These are phyloP conservation scores for Cutaneotrichosporon cutaneum DNA, from an alignment of 1,284 basidiomycete species.

Conservation along the genomic window DNA sequence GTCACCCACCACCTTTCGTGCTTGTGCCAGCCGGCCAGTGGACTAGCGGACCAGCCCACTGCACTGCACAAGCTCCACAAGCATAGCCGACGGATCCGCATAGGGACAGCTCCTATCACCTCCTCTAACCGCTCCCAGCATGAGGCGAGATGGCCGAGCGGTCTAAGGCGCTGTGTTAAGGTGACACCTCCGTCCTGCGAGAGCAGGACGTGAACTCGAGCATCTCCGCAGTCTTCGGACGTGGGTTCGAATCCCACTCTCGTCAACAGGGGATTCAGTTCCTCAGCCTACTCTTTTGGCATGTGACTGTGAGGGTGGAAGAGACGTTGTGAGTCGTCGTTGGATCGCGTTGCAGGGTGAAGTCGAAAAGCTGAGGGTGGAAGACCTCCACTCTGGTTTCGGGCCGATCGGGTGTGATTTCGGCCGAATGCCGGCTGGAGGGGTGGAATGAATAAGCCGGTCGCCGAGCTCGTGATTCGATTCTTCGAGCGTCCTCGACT, in stretches of 20 bases:
- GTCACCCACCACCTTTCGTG: too few species aligned
- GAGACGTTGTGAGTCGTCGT: too few species aligned
- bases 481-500: too few species aligned
- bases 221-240: slow-evolving; percentile 40
- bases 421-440: background rate
- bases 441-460: background rate
- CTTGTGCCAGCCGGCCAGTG: too few species aligned
- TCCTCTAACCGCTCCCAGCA: too few species aligned
- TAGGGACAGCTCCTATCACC: background rate
- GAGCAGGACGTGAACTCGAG: too few species aligned
- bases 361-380: background rate
- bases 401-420: background rate
- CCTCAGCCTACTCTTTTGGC: slow-evolving; percentile 7
- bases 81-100: background rate
- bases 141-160: slow-evolving; percentile 26
- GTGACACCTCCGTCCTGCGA: background rate
- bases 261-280: slow-evolving; percentile 18
- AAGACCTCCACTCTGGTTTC: background rate
- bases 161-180: slow-evolving; percentile 32
- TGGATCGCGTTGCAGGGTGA: too few species aligned
- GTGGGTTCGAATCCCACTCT: slow-evolving; percentile 51
- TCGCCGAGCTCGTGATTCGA: background rate
- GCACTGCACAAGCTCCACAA: too few species aligned
- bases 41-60: too few species aligned
- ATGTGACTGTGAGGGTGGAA: too few species aligned